These are phyloP conservation scores for Cyclotella atomus DNA, from an alignment of 108 stramenopile genomes.

Conservation along the genomic window DNA sequence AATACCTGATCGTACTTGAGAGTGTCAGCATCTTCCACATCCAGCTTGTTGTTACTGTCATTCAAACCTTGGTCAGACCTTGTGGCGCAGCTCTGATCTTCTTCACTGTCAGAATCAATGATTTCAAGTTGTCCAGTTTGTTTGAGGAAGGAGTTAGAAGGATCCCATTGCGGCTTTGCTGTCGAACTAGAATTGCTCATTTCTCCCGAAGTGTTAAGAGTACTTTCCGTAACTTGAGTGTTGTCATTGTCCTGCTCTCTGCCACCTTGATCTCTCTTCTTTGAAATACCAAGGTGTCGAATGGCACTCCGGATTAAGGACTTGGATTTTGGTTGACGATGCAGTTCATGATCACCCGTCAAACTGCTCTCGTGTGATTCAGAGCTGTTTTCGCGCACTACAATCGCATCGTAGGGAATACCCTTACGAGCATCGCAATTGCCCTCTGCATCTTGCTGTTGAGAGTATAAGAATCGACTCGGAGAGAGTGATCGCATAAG, in stretches of 20 bases:
- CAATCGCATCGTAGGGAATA: background rate
- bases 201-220: background rate
- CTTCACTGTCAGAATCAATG: conserved; percentile 20
- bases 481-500: conserved; percentile 1
- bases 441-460: too few species aligned
- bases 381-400: background rate
- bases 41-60: background rate
- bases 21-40: conserved; percentile 6
- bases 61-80: conserved; percentile 1
- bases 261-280: background rate
- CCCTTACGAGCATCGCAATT: background rate
- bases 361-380: conserved; percentile 1
- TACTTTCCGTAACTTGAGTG: background rate
- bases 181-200: background rate
- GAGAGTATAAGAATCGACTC: too few species aligned
- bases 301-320: conserved; percentile 11
- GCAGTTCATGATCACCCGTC: background rate
- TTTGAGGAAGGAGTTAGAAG: conserved; percentile 6
- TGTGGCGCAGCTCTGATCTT: conserved; percentile 19
- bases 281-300: background rate
- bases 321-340: background rate
- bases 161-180: conserved; percentile 11
- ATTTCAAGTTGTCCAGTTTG: conserved; percentile 5
- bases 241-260: background rate
- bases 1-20: conserved; percentile 10